Evolutionary conservation across 345 rosid species (phyloP).

Genomic region (Arabidopsis suecica): DNA sequence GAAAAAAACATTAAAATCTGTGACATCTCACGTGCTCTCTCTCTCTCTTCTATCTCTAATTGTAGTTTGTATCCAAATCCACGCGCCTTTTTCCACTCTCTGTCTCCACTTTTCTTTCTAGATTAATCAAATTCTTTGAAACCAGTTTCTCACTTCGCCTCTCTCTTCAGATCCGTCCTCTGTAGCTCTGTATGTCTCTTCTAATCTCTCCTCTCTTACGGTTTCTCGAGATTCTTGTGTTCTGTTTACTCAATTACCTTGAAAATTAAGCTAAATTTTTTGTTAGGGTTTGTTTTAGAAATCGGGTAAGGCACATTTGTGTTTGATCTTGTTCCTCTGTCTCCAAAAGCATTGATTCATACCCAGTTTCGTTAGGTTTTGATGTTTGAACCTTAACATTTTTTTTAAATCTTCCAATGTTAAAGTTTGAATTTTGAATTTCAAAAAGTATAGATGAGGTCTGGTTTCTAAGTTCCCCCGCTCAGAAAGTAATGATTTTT

Average conservation of each 20-base stretch:
- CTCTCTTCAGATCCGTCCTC: constrained; percentile 57
- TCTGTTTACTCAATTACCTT: constrained; percentile 16
- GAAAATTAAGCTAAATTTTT: constrained; percentile 9
- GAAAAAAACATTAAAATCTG: constrained; percentile 33
- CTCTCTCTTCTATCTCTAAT: constrained; percentile 37
- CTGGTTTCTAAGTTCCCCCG: background rate
- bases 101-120: constrained; percentile 24
- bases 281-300: constrained; percentile 31
- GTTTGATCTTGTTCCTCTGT: constrained; percentile 4
- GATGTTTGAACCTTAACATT: background rate
- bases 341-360: background rate
- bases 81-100: constrained; percentile 50
- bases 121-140: constrained; percentile 33
- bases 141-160: constrained; percentile 39
- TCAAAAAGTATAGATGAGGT: background rate
- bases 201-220: constrained; percentile 6
- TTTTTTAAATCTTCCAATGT: background rate
- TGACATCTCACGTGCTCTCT: constrained; percentile 63
- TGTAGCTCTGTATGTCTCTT: constrained; percentile 29
- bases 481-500: constrained; percentile 20
- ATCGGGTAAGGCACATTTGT: constrained; percentile 3
- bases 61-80: constrained; percentile 41
- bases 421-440: constrained; percentile 26
- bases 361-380: background rate
- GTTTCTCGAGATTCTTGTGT: constrained; percentile 5